These are phyloP conservation scores for Mangifera indica DNA, from an alignment of 345 rosid genomes.

Conservation along the genomic window DNA sequence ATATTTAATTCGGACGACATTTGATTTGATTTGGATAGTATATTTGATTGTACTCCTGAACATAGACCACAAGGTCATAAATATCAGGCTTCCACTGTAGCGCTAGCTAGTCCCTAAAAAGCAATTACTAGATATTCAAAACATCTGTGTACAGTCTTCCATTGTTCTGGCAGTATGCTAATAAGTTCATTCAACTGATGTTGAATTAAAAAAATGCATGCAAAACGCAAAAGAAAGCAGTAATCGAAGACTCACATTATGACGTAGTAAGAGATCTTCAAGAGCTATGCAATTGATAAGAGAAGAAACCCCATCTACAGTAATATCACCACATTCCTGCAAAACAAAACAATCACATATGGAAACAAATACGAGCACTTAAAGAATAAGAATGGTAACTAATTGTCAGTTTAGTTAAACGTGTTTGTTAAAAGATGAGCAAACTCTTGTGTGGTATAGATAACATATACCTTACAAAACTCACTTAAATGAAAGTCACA, in stretches of 20 bases:
- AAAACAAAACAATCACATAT: constrained; percentile 15
- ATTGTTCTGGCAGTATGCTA: not conserved
- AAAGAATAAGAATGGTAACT: not conserved
- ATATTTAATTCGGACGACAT: no score
- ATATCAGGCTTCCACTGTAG: not conserved
- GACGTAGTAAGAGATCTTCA: constrained; percentile 72
- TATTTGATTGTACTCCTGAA: not conserved
- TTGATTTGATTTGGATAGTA: no score
- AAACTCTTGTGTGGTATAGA: no score
- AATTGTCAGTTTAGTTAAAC: not conserved
- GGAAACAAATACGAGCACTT: constrained; percentile 4
- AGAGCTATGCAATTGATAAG: constrained; percentile 62
- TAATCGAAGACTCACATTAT: constrained; percentile 55
- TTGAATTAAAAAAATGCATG: not conserved
- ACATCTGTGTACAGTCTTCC: not conserved
- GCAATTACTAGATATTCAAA: not conserved
- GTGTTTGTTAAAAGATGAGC: not conserved
- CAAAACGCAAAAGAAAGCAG: constrained; percentile 1
- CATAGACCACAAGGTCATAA: not conserved
- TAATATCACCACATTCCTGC: constrained; percentile 71
- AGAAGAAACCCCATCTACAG: constrained; percentile 52
- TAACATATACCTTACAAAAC: no score
- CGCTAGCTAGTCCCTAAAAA: not conserved
- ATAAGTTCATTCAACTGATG: not conserved
- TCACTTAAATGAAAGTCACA: no score